Conservation (phyloP, 441 rosid genomes). For the Syzygium syzygioides region DNA sequence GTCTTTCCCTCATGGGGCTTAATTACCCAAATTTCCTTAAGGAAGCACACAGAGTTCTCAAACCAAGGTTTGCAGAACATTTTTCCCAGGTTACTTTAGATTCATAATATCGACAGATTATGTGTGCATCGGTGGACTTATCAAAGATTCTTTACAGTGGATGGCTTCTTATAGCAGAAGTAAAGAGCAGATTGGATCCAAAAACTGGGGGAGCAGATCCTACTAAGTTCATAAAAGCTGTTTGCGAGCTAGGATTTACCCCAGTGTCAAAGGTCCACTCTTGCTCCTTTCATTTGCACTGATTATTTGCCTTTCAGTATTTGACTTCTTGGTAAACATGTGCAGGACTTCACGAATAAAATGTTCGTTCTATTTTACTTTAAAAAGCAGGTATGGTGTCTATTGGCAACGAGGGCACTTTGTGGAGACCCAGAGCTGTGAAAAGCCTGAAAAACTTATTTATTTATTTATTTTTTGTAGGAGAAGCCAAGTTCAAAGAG, state of each 20-base stretch:
- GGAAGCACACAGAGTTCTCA: conserved; percentile 86
- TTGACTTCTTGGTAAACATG: neutral
- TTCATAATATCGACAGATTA: neutral
- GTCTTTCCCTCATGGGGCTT: conserved; percentile 94
- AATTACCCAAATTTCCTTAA: conserved; percentile 62
- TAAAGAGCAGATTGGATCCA: conserved; percentile 91
- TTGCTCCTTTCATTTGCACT: neutral
- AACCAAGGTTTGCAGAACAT: conserved; percentile 49
- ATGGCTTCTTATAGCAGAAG: conserved; percentile 93
- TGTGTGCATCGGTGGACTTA: neutral
- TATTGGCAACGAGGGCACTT: neutral
- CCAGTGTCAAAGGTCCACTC: conserved; percentile 39
- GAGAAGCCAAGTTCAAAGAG: conserved; percentile 36
- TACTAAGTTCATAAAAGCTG: conserved; percentile 54
- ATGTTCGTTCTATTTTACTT: conserved; percentile 78
- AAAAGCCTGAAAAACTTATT: neutral
- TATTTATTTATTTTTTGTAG: conserved; percentile 26
- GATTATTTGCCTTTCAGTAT: neutral
- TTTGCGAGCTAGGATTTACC: conserved; percentile 68
- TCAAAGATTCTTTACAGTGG: conserved; percentile 39
- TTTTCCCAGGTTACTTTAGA: neutral
- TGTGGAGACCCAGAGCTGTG: neutral
- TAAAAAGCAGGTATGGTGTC: conserved; percentile 59
- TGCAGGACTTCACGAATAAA: conserved; percentile 82
- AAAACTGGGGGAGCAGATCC: conserved; percentile 82